phyloP scores from a whole-genome alignment of 202 grass and related monocot species.

The Zoysia matrella region DNA sequence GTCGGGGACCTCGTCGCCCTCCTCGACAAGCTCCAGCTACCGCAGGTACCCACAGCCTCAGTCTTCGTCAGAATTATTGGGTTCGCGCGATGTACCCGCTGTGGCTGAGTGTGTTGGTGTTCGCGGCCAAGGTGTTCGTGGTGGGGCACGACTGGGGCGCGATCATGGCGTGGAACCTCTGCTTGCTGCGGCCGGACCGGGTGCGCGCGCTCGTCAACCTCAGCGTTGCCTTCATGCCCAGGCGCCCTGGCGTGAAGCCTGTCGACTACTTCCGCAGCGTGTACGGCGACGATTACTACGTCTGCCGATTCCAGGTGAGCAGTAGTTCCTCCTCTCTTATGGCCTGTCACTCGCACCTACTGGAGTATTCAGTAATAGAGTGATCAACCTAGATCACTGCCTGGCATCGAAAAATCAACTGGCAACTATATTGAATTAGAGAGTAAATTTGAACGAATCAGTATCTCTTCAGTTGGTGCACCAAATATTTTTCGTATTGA shows the following conservation, averaged over 20 bases:
- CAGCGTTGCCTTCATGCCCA: slow-evolving; percentile 67
- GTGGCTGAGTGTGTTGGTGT: neutral
- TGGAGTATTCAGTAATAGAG: neutral
- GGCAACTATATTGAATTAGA: neutral
- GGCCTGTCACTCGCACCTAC: neutral
- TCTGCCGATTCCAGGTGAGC: slow-evolving; percentile 79
- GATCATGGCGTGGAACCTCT: slow-evolving; percentile 65
- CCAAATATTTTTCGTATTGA: neutral
- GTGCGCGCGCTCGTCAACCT: slow-evolving; percentile 81
- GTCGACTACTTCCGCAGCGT: slow-evolving; percentile 58
- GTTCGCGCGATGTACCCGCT: neutral
- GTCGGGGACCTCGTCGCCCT: slow-evolving; percentile 73
- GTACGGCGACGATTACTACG: slow-evolving; percentile 76
- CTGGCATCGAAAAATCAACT: neutral
- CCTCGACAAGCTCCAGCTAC: slow-evolving; percentile 63
- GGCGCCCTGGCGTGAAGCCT: slow-evolving; percentile 38
- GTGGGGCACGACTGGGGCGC: slow-evolving; percentile 89
- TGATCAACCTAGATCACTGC: neutral
- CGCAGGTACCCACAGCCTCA: slow-evolving; percentile 32
- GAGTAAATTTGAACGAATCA: neutral
- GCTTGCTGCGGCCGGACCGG: slow-evolving; percentile 74
- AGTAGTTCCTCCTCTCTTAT: neutral
- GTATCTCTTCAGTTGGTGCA: neutral
- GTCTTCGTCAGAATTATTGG: neutral
- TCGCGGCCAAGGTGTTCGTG: slow-evolving; percentile 63